These are phyloP conservation scores for Wallacemonas sp. DNA, from an alignment of 208 protist genomes.

Conservation along the genomic window DNA sequence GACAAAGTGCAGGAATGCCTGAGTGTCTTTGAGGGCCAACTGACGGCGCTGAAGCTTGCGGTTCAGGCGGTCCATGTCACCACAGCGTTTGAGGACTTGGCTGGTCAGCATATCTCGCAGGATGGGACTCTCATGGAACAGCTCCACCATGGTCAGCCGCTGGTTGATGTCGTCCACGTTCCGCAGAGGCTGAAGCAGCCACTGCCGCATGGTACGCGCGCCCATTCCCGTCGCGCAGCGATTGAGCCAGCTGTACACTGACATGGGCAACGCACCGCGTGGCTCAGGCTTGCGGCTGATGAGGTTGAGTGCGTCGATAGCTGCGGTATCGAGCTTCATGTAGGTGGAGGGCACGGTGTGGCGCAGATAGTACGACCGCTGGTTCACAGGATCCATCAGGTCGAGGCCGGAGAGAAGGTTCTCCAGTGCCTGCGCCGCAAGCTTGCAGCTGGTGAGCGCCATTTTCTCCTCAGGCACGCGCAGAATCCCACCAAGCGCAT, in stretches of 20 bases:
- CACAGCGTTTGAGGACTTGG: slow-evolving; percentile 88
- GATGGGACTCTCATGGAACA: slow-evolving; percentile 87
- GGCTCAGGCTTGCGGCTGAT: slow-evolving; percentile 84
- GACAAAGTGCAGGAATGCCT: slow-evolving; percentile 86
- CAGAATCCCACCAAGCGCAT: slow-evolving; percentile 59
- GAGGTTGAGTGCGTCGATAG: slow-evolving; percentile 91
- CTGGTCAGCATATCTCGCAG: slow-evolving; percentile 79
- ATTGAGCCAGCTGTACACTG: slow-evolving; percentile 94
- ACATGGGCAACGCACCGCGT: slow-evolving; percentile 64
- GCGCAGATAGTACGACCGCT: slow-evolving; percentile 74
- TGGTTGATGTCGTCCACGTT: slow-evolving; percentile 90
- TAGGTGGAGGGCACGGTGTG: slow-evolving; percentile 83
- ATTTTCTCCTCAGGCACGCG: slow-evolving; percentile 83
- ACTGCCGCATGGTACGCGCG: slow-evolving; percentile 94
- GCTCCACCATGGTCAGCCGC: slow-evolving; percentile 93
- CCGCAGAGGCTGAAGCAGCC: slow-evolving; percentile 97
- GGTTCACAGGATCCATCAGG: slow-evolving; percentile 64
- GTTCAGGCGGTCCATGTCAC: slow-evolving; percentile 93
- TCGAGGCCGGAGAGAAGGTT: slow-evolving; percentile 62
- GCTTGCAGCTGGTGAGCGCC: slow-evolving; percentile 29
- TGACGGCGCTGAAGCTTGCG: slow-evolving; percentile 89
- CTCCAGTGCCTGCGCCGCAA: slow-evolving; percentile 64
- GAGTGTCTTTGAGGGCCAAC: slow-evolving; percentile 84
- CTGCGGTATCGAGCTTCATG: slow-evolving; percentile 94
- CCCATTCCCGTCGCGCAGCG: slow-evolving; percentile 96